Evolutionary conservation across 495 filamentous ascomycete species (phyloP).

Genomic region (Emericellopsis terricola): DNA sequence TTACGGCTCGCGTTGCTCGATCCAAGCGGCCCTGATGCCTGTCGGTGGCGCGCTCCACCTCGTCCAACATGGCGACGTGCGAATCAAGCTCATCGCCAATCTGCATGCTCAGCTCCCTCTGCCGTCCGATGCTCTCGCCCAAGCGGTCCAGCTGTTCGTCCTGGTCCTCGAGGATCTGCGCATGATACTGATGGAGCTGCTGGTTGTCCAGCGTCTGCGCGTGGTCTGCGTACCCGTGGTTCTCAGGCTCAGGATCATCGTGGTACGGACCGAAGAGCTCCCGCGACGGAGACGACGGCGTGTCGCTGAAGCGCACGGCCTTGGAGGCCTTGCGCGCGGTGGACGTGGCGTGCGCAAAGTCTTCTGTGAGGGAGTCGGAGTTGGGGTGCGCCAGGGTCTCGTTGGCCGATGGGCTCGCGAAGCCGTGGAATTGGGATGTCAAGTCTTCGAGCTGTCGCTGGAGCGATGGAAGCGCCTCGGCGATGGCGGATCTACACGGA

Average conservation of each 20-base stretch:
- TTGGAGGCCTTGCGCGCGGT: conserved; percentile 35
- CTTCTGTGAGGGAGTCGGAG: conserved; percentile 41
- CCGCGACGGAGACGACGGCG: conserved; percentile 19
- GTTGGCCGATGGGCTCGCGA: conserved; percentile 27
- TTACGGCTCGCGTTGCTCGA: conserved; percentile 51
- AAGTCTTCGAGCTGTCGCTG: conserved; percentile 41
- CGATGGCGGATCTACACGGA: conserved; percentile 21
- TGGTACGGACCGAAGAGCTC: conserved; percentile 51
- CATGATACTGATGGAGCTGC: conserved; percentile 77
- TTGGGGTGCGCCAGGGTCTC: conserved; percentile 42
- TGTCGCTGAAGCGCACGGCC: conserved; percentile 82
- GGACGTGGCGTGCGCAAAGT: conserved; percentile 43
- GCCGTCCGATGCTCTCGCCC: conserved; percentile 71
- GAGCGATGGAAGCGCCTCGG: conserved; percentile 30
- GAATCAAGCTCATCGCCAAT: conserved; percentile 92
- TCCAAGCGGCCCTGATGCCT: conserved; percentile 60
- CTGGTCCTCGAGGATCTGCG: conserved; percentile 61
- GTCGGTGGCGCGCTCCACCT: conserved; percentile 67
- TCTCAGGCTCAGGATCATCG: conserved; percentile 24
- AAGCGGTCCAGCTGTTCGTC: conserved; percentile 84
- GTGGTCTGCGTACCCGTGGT: conserved; percentile 36
- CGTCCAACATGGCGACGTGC: conserved; percentile 76
- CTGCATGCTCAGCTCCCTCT: conserved; percentile 83
- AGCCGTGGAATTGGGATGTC: conserved; percentile 41
- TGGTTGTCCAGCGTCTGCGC: conserved; percentile 42